Evolutionary conservation across 495 filamentous ascomycete genomes (phyloP).

Genomic region (Cercophora scortea): DNA sequence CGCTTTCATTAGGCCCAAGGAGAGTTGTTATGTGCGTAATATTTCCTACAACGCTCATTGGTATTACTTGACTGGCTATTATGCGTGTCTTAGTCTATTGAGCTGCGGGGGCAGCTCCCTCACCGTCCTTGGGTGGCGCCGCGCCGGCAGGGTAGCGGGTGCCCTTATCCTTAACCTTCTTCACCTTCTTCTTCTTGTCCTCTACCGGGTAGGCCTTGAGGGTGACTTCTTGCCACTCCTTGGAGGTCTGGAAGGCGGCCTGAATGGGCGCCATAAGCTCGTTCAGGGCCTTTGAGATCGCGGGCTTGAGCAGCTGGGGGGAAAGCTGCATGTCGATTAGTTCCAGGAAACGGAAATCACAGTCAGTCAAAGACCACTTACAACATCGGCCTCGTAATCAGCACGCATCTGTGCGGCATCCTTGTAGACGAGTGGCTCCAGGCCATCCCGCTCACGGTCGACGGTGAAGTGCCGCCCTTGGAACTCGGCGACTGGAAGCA

Average conservation of each 20-base stretch:
- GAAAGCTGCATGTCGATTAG: conserved; percentile 51
- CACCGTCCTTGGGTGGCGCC: not conserved
- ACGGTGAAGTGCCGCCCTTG: conserved; percentile 50
- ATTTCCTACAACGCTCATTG: no score
- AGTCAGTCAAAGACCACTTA: conserved; percentile 32
- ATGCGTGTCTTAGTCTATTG: no score
- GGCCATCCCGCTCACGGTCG: conserved; percentile 50
- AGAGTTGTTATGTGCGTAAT: no score
- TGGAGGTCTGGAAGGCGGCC: conserved; percentile 54
- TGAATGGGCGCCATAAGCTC: conserved; percentile 69
- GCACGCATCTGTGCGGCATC: conserved; percentile 60
- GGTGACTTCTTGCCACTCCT: conserved; percentile 78
- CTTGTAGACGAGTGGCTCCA: conserved; percentile 70
- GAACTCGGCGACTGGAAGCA: conserved; percentile 61
- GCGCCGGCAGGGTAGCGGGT: conserved; percentile 39
- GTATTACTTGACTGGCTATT: no score
- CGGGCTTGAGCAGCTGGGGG: conserved; percentile 78
- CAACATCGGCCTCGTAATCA: conserved; percentile 74
- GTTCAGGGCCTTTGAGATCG: conserved; percentile 60
- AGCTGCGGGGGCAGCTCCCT: no score
- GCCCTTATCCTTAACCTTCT: conserved; percentile 80
- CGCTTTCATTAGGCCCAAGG: no score
- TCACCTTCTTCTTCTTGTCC: conserved; percentile 44
- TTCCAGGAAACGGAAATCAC: not conserved
- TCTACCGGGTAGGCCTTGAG: conserved; percentile 73